Base-by-base conservation (phyloP, 257 asterid species). In the Phtheirospermum japonicum region DNA sequence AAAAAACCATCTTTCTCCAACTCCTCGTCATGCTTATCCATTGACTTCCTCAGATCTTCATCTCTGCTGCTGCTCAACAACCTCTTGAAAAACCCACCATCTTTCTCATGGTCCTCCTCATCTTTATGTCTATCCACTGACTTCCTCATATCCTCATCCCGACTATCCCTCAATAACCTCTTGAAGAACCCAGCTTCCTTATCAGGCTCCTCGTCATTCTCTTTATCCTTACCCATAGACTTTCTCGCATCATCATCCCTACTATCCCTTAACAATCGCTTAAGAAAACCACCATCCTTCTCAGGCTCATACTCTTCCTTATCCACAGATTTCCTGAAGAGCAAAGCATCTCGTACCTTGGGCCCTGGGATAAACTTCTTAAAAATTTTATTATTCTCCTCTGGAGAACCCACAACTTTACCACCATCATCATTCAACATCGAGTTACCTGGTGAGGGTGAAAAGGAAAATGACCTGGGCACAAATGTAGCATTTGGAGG, bases 281-380 rank as follows among this genome's bases (percentile, higher is more conserved):
- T 86, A 69, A 89, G 80, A 76, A 89, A 84, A 13, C 97, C 88
- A 62, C 86, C 86, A 57, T 85, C 92, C 80, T 80, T 89, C 70
- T 84, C 95, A 5, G 85, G 40, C 46, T 85, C 91, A 48, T 79
- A 87, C 45, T 84, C 87, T 67, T 86, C 95, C 82, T 77, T 86
- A 10, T 86, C 97, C 42, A 51, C 78, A 1, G 95, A 89, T 73
- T 81, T 89, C 81, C 97, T 82, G 73, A 89, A 89, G 58, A 83
- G 51, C 60, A 89, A 76, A 31, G 93, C 88, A 72, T 84, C 97
- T 57, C 94, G 67, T 63, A 86, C 83, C 82, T 80, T 86, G 4
- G 87, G 75, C 48, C 97, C 88, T 3, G 89, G 97, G 20, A 89
- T 82, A 67, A 89, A 79, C 78, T 81, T 86, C 81, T 86, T 89